Evolutionary conservation across 2,329 filamentous ascomycete species (phyloP).

Genomic region (Stromatinia cepivora): DNA sequence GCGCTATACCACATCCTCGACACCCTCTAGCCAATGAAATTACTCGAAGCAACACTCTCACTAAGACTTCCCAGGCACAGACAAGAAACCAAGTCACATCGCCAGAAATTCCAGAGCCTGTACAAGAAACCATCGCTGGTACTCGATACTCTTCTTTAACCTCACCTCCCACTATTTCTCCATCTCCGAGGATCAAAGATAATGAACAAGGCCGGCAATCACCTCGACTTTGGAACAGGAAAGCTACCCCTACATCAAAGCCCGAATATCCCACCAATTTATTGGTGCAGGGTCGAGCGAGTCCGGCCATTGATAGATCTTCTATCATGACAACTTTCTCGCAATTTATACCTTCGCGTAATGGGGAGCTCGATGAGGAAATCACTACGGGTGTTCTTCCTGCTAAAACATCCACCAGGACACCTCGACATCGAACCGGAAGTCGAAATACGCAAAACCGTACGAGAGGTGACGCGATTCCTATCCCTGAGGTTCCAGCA

Average conservation of each 20-base stretch:
- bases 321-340: constrained; percentile 11
- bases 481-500: not conserved
- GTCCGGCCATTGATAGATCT: not conserved
- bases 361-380: not conserved
- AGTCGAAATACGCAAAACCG: not conserved
- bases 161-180: not conserved
- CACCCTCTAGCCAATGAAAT: not conserved
- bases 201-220: not conserved
- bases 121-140: not conserved
- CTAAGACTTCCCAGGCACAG: not conserved
- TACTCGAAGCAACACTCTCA: not conserved
- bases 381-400: not conserved
- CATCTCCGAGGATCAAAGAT: not conserved
- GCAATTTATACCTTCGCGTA: not conserved
- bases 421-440: not conserved
- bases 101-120: not conserved
- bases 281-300: not conserved
- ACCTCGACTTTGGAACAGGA: not conserved
- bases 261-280: no score
- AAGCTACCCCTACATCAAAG: not conserved
- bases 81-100: not conserved
- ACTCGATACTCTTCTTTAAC: not conserved
- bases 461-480: fast-evolving
- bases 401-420: not conserved
- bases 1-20: not conserved